Percentiles rank a stretch among this genome's conserved stretches.
These are phyloP conservation scores for Cnidoscolus chayamansa DNA, from an alignment of 441 rosid species.

Conservation along the genomic window DNA sequence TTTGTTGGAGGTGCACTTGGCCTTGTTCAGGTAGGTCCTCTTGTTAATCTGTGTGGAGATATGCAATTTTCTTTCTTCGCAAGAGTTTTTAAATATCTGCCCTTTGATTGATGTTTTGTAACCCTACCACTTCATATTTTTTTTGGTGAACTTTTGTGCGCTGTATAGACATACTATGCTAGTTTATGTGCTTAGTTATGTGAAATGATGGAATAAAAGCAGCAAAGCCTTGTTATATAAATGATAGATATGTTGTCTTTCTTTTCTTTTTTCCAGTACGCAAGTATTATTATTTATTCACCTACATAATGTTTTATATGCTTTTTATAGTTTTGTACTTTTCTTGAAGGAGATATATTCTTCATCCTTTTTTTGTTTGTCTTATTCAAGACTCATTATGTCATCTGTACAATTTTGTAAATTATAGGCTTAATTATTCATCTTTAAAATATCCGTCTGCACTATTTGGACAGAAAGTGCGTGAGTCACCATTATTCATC, in stretches of 20 bases:
- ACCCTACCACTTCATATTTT: background rate
- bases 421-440: background rate
- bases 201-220: background rate
- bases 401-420: background rate
- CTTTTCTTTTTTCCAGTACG: background rate
- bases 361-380: background rate
- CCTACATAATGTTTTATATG: background rate
- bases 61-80: background rate
- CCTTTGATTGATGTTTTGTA: background rate
- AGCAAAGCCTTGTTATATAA: background rate
- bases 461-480: constrained; percentile 47
- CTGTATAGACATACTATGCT: background rate
- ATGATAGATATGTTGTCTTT: background rate
- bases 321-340: background rate
- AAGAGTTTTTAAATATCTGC: background rate
- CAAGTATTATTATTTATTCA: too few species aligned
- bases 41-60: background rate
- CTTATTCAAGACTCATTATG: background rate
- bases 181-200: background rate
- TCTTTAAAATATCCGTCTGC: constrained; percentile 5
- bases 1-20: constrained; percentile 65
- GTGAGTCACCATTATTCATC: constrained; percentile 54
- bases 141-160: background rate
- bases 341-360: background rate
- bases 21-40: constrained; percentile 47